Evolutionary conservation across 106 monocot genomes (phyloP).

Genomic region (Amphibolis antarctica): DNA sequence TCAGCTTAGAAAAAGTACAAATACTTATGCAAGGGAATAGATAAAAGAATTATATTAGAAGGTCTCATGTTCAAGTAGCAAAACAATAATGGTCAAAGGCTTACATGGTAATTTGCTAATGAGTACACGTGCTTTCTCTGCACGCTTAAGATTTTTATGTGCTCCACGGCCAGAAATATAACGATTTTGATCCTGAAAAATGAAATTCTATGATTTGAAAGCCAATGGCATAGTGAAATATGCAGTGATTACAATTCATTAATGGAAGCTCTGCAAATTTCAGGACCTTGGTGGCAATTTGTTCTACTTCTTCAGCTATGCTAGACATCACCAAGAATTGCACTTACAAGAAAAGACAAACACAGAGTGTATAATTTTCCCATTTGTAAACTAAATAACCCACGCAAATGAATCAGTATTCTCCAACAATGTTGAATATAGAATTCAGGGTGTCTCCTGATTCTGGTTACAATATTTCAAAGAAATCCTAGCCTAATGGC

Average conservation of each 20-base stretch:
- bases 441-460: no score
- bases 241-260: not conserved
- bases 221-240: not conserved
- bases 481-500: no score
- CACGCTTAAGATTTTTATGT: slow-evolving; percentile 86
- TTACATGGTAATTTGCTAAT: slow-evolving; percentile 76
- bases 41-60: not conserved
- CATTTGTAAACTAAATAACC: no score
- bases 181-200: slow-evolving; percentile 75
- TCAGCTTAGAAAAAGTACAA: not conserved
- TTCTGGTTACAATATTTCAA: no score
- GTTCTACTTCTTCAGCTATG: no score
- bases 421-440: no score
- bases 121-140: slow-evolving; percentile 69
- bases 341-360: no score
- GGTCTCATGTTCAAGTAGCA: not conserved
- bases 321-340: no score
- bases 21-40: not conserved
- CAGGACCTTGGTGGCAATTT: no score
- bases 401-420: no score
- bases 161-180: slow-evolving; percentile 80
- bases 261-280: no score
- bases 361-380: no score
- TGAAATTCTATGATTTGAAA: not conserved
- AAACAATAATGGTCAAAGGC: not conserved